phyloP scores from a whole-genome alignment of 2,329 filamentous ascomycete species.

The Beauveria pseudobassiana region DNA sequence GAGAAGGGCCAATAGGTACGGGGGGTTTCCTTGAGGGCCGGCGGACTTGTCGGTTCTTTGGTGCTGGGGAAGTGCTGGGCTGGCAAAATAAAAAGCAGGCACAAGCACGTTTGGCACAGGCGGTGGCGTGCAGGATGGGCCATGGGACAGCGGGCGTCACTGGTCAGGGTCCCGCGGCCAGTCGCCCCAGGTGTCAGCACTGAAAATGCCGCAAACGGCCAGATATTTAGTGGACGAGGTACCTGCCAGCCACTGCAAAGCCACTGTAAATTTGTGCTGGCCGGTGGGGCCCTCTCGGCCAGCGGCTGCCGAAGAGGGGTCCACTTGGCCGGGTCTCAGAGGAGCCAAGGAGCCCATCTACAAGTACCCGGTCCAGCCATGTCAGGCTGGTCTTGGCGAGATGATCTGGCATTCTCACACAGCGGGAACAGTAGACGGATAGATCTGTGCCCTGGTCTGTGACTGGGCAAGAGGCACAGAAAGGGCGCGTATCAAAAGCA shows the following conservation, averaged over 20 bases:
- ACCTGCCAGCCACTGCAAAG: background rate
- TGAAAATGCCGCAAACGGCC: background rate
- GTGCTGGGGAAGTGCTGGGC: background rate
- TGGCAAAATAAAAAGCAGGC: background rate
- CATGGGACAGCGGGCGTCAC: background rate
- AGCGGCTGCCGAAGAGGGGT: constrained; percentile 3
- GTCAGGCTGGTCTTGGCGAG: background rate
- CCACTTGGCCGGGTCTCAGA: background rate
- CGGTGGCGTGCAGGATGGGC: background rate
- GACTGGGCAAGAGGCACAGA: background rate
- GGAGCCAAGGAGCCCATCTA: background rate
- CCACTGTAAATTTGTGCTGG: background rate
- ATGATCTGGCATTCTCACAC: background rate
- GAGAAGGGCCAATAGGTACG: background rate
- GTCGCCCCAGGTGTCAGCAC: background rate
- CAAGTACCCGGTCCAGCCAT: background rate
- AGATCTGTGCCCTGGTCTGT: background rate
- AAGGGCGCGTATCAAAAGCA: background rate
- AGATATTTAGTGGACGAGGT: background rate
- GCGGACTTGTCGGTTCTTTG: background rate
- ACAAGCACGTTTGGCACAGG: background rate
- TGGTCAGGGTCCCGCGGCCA: background rate
- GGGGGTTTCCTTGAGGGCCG: background rate
- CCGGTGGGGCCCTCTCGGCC: background rate
- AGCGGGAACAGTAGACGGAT: background rate